Evolutionary conservation across 2,329 filamentous ascomycete species (phyloP).

Genomic region (Neurospora sp.): DNA sequence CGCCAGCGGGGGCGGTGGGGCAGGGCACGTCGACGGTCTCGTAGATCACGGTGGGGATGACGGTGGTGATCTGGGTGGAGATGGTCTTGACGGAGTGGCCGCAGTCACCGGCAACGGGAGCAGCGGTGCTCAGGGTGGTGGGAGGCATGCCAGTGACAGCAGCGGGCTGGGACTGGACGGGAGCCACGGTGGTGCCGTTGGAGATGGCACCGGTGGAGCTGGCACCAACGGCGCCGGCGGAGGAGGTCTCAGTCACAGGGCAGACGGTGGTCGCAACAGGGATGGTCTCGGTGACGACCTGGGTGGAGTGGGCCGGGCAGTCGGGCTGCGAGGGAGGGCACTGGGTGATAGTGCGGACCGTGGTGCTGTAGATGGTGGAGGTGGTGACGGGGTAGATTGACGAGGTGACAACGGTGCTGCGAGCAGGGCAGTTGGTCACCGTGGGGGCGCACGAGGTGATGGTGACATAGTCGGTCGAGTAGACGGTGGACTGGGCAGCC

Average conservation of each 20-base stretch:
- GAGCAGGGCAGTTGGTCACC: constrained; percentile 41
- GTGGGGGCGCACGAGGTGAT: constrained; percentile 48
- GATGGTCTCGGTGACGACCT: constrained; percentile 27
- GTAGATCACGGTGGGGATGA: constrained; percentile 45
- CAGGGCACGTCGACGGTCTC: constrained; percentile 34
- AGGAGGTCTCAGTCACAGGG: constrained; percentile 21
- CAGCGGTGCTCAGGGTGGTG: constrained; percentile 13
- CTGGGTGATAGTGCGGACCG: constrained; percentile 50
- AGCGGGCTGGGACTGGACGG: constrained; percentile 15
- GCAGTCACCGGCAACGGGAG: constrained; percentile 18
- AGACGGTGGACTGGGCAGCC: constrained; percentile 34
- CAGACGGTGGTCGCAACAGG: constrained; percentile 35
- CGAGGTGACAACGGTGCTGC: constrained; percentile 19
- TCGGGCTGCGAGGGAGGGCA: constrained; percentile 51
- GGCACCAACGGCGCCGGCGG: constrained; percentile 16
- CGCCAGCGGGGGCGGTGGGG: constrained; percentile 24
- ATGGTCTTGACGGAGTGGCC: constrained; percentile 38
- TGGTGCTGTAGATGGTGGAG: constrained; percentile 45
- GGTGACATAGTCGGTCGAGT: constrained; percentile 48
- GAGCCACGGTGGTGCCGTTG: constrained; percentile 9
- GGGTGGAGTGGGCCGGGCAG: constrained; percentile 43
- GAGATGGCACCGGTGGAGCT: constrained; percentile 3
- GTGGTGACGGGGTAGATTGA: constrained; percentile 27
- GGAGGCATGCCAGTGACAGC: constrained; percentile 19
- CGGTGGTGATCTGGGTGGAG: constrained; percentile 46